These are phyloP conservation scores for Solanum aculeatissimum DNA, from an alignment of 305 asterid genomes.

Conservation along the genomic window DNA sequence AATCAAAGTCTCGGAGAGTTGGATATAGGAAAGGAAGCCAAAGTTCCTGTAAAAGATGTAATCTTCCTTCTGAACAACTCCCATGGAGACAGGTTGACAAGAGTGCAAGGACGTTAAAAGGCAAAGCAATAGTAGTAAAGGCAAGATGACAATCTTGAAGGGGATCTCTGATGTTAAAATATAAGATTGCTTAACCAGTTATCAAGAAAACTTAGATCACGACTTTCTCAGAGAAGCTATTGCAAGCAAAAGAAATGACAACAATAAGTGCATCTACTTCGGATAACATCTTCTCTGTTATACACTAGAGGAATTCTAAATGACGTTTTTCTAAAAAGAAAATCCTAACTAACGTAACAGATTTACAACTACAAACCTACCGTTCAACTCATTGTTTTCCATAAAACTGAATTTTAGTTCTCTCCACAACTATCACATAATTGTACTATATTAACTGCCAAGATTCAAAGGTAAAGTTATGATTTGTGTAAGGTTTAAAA, in stretches of 20 bases:
- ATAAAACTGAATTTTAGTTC: background rate
- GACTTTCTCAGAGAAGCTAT: background rate
- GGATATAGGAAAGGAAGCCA: background rate
- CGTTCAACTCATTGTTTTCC: background rate
- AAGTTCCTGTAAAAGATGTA: background rate
- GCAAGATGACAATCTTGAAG: background rate
- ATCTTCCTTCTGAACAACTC: background rate
- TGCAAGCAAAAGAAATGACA: background rate
- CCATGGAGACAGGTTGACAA: background rate
- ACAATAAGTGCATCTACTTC: background rate
- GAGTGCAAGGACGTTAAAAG: background rate
- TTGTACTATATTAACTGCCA: background rate
- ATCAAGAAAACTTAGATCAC: background rate
- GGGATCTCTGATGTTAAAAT: background rate
- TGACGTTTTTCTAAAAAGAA: background rate
- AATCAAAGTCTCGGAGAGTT: background rate
- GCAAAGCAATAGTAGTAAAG: background rate
- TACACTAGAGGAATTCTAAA: background rate
- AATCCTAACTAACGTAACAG: background rate
- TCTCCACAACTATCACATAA: background rate
- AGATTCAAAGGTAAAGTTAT: background rate
- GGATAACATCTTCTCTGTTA: background rate
- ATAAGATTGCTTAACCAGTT: background rate
- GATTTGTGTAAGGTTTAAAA: background rate
- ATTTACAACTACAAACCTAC: background rate